Conservation (phyloP, 169 alveolate genomes). For the Cryptosporidium muris region DNA sequence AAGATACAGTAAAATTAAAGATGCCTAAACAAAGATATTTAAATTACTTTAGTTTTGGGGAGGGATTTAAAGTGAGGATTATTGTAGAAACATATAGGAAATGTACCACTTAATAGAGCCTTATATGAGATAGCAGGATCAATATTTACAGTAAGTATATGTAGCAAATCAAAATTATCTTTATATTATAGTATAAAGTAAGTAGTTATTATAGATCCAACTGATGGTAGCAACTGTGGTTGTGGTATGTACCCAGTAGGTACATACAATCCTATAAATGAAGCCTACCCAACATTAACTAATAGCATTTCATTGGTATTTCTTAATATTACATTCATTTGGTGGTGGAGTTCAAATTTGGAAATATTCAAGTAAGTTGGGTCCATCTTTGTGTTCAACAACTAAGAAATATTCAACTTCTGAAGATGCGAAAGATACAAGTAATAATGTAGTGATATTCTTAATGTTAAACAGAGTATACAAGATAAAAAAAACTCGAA, state of each 20-base stretch:
- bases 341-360: slow-evolving; percentile 65
- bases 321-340: slow-evolving; percentile 40
- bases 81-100: slow-evolving; percentile 58
- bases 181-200: slow-evolving; percentile 34
- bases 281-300: slow-evolving; percentile 29
- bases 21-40: slow-evolving; percentile 31
- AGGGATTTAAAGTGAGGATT: slow-evolving; percentile 54
- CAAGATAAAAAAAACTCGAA: slow-evolving; percentile 33
- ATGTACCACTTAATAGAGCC: slow-evolving; percentile 57
- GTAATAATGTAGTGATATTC: not conserved
- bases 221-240: not conserved
- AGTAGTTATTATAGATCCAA: slow-evolving; percentile 4
- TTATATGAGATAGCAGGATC: slow-evolving; percentile 67
- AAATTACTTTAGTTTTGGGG: slow-evolving; percentile 65
- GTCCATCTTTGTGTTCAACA: slow-evolving; percentile 20
- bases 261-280: not conserved
- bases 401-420: not conserved
- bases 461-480: slow-evolving; percentile 24
- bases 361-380: slow-evolving; percentile 50
- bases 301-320: slow-evolving; percentile 60
- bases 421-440: not conserved
- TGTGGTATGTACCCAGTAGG: slow-evolving; percentile 50
- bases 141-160: slow-evolving; percentile 34
- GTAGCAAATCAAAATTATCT: slow-evolving; percentile 31
- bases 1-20: slow-evolving; percentile 15